phyloP scores from a whole-genome alignment of 108 stramenopile species.

The Cyclotella kingstonii region DNA sequence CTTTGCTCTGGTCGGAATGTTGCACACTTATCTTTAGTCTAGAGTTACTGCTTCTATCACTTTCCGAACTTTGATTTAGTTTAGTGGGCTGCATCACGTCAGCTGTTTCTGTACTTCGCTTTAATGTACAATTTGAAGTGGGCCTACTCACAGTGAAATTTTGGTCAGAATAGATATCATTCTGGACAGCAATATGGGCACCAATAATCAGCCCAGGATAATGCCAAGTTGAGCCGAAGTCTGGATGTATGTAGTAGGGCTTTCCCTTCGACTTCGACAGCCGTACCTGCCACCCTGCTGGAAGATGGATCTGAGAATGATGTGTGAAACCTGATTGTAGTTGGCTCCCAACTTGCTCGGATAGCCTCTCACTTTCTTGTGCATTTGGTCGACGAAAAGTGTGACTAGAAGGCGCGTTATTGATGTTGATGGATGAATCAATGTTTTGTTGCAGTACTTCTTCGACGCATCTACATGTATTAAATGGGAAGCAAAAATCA shows the following conservation, averaged over 20 bases:
- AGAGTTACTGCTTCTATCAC: too few species aligned
- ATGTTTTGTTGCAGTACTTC: too few species aligned
- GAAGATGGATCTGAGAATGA: constrained; percentile 42
- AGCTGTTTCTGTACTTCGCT: too few species aligned
- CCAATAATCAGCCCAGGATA: constrained; percentile 56
- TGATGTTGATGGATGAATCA: too few species aligned
- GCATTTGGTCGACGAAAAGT: neutral
- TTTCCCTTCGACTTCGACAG: constrained; percentile 60
- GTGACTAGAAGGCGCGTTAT: neutral
- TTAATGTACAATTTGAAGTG: too few species aligned
- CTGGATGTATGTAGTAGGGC: constrained; percentile 73
- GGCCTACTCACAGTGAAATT: neutral
- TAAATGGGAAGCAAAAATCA: too few species aligned
- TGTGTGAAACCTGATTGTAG: neutral
- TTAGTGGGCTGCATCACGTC: too few species aligned
- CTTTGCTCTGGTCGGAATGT: too few species aligned
- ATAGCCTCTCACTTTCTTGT: neutral
- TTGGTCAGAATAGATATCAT: neutral
- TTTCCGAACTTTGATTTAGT: too few species aligned
- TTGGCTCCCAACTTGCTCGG: neutral
- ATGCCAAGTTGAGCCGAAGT: constrained; percentile 68
- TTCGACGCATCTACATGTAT: neutral
- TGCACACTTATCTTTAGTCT: too few species aligned
- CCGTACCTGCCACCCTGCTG: constrained; percentile 69
- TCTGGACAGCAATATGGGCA: constrained; percentile 9